Conservation (phyloP, 352 stramenopile species). For the Paralagenidium karlingii region DNA sequence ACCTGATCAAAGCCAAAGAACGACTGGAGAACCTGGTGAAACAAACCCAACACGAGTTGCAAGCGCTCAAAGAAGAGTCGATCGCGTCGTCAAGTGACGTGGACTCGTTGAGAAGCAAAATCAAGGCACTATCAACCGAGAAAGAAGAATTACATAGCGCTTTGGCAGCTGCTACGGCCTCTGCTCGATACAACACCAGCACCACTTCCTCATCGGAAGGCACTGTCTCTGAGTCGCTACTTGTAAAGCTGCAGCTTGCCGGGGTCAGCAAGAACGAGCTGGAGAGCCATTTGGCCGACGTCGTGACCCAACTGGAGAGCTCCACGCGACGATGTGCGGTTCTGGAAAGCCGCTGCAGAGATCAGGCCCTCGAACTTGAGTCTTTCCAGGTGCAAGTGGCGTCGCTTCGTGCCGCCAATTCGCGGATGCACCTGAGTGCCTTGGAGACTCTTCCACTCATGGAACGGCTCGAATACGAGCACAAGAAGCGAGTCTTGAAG, state of each 20-base stretch:
- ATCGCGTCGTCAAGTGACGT: slow-evolving; percentile 5
- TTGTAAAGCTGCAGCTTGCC: slow-evolving; percentile 14
- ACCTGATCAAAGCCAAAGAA: slow-evolving; percentile 3
- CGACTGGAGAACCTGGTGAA: slow-evolving; percentile 7
- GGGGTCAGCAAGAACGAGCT: slow-evolving; percentile 37
- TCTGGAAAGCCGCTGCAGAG: slow-evolving; percentile 29
- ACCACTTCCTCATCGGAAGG: neutral
- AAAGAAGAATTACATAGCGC: slow-evolving; percentile 10
- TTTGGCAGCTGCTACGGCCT: slow-evolving; percentile 6
- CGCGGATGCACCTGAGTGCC: slow-evolving; percentile 35
- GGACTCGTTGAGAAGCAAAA: slow-evolving; percentile 1
- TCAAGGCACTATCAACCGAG: slow-evolving; percentile 12
- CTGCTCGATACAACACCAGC: slow-evolving; percentile 2
- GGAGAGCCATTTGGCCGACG: slow-evolving; percentile 30
- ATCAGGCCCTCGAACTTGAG: slow-evolving; percentile 36
- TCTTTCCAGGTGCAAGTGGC: slow-evolving; percentile 34
- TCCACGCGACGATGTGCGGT: slow-evolving; percentile 19
- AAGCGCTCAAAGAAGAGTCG: slow-evolving; percentile 6
- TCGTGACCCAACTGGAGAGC: slow-evolving; percentile 29
- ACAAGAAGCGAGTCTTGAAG: slow-evolving; percentile 50
- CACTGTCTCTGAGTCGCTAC: too few species aligned
- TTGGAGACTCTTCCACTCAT: slow-evolving; percentile 33
- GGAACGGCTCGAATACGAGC: slow-evolving; percentile 55
- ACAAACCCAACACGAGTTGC: slow-evolving; percentile 8
- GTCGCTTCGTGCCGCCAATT: slow-evolving; percentile 23